phyloP scores from a whole-genome alignment of 140 eudicot genomes.

The Anethum foeniculum region DNA sequence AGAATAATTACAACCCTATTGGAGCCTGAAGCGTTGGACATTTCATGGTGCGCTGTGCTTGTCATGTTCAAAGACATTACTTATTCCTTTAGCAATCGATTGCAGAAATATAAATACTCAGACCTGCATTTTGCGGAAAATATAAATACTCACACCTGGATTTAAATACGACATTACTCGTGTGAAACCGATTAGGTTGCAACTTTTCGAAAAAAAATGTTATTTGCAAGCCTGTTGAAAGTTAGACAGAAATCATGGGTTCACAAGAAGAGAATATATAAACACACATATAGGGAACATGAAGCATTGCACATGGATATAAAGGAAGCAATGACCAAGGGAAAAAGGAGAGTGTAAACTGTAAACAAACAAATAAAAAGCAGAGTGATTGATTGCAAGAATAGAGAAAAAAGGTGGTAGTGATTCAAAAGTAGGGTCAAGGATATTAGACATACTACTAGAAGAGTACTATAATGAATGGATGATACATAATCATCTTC shows the following conservation, averaged over 20 bases:
- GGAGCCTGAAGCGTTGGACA: too few species aligned
- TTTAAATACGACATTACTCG: not conserved
- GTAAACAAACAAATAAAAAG: not conserved
- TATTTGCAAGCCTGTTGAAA: not conserved
- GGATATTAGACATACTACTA: conserved; percentile 13
- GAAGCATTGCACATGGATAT: conserved; percentile 4
- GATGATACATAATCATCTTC: not conserved
- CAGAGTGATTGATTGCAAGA: not conserved
- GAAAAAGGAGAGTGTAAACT: not conserved
- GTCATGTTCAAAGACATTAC: not conserved
- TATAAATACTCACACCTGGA: too few species aligned
- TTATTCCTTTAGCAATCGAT: not conserved
- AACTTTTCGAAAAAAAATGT: not conserved
- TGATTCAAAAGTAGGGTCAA: conserved; percentile 47
- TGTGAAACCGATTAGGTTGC: not conserved
- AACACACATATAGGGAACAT: not conserved
- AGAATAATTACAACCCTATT: too few species aligned
- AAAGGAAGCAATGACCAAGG: conserved; percentile 1
- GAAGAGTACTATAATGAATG: not conserved
- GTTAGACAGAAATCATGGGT: not conserved
- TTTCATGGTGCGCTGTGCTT: not conserved
- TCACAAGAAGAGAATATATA: not conserved
- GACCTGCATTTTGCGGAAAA: not conserved
- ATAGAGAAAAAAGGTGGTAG: conserved; percentile 25
- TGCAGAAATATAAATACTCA: not conserved